Conservation (phyloP, 345 rosid genomes). For the Citrus cavaleriei region DNA sequence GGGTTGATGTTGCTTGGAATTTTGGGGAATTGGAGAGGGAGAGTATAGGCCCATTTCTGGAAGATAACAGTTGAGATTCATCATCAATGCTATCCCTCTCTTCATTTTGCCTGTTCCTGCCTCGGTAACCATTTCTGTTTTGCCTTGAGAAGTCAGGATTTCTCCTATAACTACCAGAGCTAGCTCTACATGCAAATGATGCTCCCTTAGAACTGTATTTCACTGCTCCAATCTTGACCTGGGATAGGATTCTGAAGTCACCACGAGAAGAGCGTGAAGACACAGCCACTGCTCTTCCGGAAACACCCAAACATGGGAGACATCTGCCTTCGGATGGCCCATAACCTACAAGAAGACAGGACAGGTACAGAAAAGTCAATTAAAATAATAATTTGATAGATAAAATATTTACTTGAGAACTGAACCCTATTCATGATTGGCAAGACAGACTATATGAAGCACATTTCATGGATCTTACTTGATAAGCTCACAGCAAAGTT, state of each 20-base stretch:
- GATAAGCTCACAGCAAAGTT: background rate
- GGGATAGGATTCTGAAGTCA: conserved; percentile 23
- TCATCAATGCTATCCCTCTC: conserved; percentile 57
- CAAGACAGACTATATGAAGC: background rate
- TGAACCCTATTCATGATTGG: background rate
- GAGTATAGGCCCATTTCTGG: conserved; percentile 60
- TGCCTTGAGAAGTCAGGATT: conserved; percentile 71
- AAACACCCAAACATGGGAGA: conserved; percentile 44
- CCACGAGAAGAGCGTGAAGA: conserved; percentile 33
- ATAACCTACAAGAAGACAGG: conserved; percentile 40
- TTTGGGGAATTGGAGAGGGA: conserved; percentile 59
- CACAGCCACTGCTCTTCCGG: conserved; percentile 35
- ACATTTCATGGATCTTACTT: background rate
- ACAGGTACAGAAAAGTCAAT: background rate
- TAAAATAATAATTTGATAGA: background rate
- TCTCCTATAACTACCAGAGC: conserved; percentile 57
- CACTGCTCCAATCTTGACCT: conserved; percentile 31
- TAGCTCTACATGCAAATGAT: conserved; percentile 55
- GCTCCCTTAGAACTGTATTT: conserved; percentile 31
- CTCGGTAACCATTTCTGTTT: conserved; percentile 52
- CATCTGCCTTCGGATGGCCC: conserved; percentile 43
- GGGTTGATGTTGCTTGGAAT: conserved; percentile 71
- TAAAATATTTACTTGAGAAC: background rate
- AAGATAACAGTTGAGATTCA: conserved; percentile 50
- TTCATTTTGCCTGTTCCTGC: conserved; percentile 59